Base-by-base conservation (phyloP, 805 yeast species). In the Zygotorulaspora sp. region DNA sequence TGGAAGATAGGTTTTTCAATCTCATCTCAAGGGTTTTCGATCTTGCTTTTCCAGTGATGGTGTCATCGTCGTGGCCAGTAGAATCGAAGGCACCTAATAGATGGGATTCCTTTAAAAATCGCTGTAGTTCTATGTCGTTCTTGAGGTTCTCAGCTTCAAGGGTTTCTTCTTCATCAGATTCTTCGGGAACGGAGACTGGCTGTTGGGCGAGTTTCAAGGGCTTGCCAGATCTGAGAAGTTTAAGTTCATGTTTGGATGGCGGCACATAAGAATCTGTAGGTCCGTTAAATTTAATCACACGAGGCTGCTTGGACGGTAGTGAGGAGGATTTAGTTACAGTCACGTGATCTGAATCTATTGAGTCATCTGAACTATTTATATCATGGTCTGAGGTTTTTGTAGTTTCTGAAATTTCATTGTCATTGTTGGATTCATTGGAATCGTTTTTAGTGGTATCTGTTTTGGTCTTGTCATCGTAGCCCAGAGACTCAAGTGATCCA, bases 31-130 rank as follows among this genome's bases (percentile, higher is more conserved):
- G 57, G 0, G 86, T 77, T 44, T 83, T 71, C 36, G 73, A 72
- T 41, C 90, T 66, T 1, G 85, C 82, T 33, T 77, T 78, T 6
- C 94, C 94, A 3, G 78, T 68, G 2, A 83, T 77, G 18, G 72
- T 75, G 5, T 83, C 77, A 38, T 63, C 66, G 5, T 32, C 22
- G 28, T 49, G 47, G 22, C 89, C 90, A 4, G 84, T 77, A 26
- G 45, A 35, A 27, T 57, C 55, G 37, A 66, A 60, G n/a, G 66
- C 63, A 24, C 70, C 52, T 27, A 70, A 58, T 17, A 84, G 76
- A 57, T 83, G 90, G 0, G 90, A 82, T 58, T 84, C 92, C 42
- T 71, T 66, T 17, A 84, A 56, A 29, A 84, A 71, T 41, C 88
- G 63, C 55, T 83, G 89, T 32, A 84, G 63, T 49, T 79, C 83